Conservation (phyloP, 805 yeast species). For the Kodamaea sagamina region DNA sequence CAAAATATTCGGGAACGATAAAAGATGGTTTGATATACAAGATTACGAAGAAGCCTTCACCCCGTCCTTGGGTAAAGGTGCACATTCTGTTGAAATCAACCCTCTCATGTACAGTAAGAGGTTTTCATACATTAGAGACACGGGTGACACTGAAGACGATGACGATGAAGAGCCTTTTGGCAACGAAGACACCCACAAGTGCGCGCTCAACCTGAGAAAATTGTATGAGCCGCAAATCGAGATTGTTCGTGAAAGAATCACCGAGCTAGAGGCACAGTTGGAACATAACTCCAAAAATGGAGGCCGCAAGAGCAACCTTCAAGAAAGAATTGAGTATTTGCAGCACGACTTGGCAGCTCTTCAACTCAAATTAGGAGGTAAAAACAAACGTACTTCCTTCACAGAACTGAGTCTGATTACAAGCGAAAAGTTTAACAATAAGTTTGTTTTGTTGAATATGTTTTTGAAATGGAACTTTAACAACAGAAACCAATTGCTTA, state of each 20-base stretch:
- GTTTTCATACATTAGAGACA: slow-evolving; percentile 68
- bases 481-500: slow-evolving; percentile 35
- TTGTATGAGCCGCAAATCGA: slow-evolving; percentile 32
- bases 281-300: background rate
- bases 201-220: slow-evolving; percentile 29
- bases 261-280: slow-evolving; percentile 24
- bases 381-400: background rate
- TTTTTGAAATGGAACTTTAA: slow-evolving; percentile 44
- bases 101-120: slow-evolving; percentile 71
- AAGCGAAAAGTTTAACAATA: slow-evolving; percentile 32
- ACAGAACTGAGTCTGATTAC: slow-evolving; percentile 3
- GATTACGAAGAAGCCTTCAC: slow-evolving; percentile 63
- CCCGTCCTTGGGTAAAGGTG: slow-evolving; percentile 36
- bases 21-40: slow-evolving; percentile 59
- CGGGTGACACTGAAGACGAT: slow-evolving; percentile 23
- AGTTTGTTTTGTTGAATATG: slow-evolving; percentile 40
- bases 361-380: slow-evolving; percentile 1
- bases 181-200: slow-evolving; percentile 31
- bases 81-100: slow-evolving; percentile 48
- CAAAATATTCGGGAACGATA: slow-evolving; percentile 53
- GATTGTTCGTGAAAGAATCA: slow-evolving; percentile 27
- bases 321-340: slow-evolving; percentile 6
- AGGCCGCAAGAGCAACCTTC: background rate
- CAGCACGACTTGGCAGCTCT: slow-evolving; percentile 1
- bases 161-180: slow-evolving; percentile 23